Conservation (phyloP, 306 rosid species). For the Quercus ilex region DNA sequence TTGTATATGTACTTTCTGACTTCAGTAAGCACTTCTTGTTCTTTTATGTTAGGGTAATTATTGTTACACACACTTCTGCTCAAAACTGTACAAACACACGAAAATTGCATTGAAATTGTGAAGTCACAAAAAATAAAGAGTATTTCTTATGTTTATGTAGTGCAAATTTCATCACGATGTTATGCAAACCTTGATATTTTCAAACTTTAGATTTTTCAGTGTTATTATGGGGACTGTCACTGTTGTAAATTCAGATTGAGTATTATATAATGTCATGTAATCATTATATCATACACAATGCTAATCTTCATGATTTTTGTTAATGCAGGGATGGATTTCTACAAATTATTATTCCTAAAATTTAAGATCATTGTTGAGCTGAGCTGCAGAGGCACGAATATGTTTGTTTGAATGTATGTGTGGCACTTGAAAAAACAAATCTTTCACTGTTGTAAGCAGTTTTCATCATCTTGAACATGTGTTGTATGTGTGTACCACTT, state of each 20-base stretch:
- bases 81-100: too few relatives aligned
- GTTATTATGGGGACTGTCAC: neutral
- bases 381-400: neutral
- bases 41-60: neutral
- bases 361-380: slow-evolving; percentile 31
- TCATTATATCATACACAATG: neutral
- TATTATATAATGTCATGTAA: neutral
- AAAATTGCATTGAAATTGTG: too few relatives aligned
- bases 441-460: neutral
- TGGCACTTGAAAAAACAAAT: neutral
- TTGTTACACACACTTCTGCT: too few relatives aligned
- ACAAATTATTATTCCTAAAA: slow-evolving; percentile 61
- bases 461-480: slow-evolving; percentile 1
- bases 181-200: neutral
- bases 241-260: neutral
- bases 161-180: neutral
- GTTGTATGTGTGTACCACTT: neutral
- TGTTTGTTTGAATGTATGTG: too few relatives aligned
- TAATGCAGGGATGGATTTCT: slow-evolving; percentile 75
- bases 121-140: too few relatives aligned
- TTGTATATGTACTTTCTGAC: neutral
- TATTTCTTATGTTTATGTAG: too few relatives aligned
- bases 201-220: neutral
- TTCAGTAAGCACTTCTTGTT: neutral
- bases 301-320: slow-evolving; percentile 13